These are phyloP conservation scores for Catharanthus roseus DNA, from an alignment of 257 asterid species.

Conservation along the genomic window DNA sequence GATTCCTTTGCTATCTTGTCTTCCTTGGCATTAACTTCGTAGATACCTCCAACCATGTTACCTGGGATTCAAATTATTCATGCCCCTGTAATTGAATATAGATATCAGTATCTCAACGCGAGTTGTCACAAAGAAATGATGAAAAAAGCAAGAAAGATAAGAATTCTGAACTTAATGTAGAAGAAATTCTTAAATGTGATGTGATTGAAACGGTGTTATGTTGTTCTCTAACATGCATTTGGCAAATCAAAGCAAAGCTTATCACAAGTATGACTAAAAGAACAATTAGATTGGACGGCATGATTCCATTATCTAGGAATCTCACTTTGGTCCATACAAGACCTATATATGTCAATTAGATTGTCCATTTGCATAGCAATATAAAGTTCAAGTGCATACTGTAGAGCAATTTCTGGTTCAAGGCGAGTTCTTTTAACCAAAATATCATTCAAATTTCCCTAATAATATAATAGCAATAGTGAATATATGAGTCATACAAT, in stretches of 20 bases:
- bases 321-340: too few species aligned
- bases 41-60: slow-evolving; percentile 56
- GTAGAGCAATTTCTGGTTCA: slow-evolving; percentile 49
- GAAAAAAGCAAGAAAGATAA: neutral
- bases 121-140: neutral
- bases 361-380: slow-evolving; percentile 26
- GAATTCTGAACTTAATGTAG: too few species aligned
- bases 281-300: too few species aligned
- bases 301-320: too few species aligned
- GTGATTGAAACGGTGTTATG: neutral
- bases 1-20: slow-evolving; percentile 95
- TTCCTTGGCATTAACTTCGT: slow-evolving; percentile 88
- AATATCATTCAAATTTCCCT: slow-evolving; percentile 50
- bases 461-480: slow-evolving; percentile 6
- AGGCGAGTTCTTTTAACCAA: slow-evolving; percentile 39
- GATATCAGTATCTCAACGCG: slow-evolving; percentile 1
- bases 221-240: neutral
- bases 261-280: too few species aligned
- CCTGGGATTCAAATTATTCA: slow-evolving; percentile 53
- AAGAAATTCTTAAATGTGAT: neutral
- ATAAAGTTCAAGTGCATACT: slow-evolving; percentile 58
- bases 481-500: neutral
- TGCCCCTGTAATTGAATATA: slow-evolving; percentile 35
- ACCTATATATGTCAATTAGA: too few species aligned
- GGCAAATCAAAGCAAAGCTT: too few species aligned